These are phyloP conservation scores for Murraya koenigii DNA, from an alignment of 345 rosid genomes.

Conservation along the genomic window DNA sequence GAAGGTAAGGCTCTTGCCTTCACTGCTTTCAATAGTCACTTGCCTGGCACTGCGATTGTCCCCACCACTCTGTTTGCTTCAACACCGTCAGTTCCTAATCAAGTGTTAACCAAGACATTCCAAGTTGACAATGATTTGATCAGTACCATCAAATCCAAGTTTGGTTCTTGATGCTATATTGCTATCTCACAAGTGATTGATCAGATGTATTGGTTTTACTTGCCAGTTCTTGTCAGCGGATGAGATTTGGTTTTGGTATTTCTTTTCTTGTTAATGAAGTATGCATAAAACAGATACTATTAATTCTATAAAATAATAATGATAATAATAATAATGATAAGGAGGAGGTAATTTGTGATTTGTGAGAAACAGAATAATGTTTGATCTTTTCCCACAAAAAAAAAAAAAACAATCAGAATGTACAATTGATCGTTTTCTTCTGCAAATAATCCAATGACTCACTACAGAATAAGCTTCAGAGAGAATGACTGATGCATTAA, in stretches of 20 bases:
- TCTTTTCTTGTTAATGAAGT: neutral
- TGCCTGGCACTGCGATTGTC: slow-evolving; percentile 49
- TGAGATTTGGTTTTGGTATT: neutral
- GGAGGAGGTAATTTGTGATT: neutral
- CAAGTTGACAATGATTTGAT: slow-evolving; percentile 41
- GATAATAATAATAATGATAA: too few species aligned
- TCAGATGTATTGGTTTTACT: neutral
- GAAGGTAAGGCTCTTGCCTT: slow-evolving; percentile 49
- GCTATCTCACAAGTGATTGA: neutral
- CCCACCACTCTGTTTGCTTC: slow-evolving; percentile 47
- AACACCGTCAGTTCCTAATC: slow-evolving; percentile 52
- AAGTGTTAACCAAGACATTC: slow-evolving; percentile 56
- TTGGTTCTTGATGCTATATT: slow-evolving; percentile 14
- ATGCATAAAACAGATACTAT: neutral
- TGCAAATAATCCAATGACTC: too few species aligned
- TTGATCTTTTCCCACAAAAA: too few species aligned
- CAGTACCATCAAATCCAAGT: slow-evolving; percentile 50
- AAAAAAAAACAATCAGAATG: too few species aligned
- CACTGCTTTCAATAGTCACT: slow-evolving; percentile 76
- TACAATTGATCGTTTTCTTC: too few species aligned
- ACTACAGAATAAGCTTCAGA: too few species aligned
- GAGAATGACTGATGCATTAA: too few species aligned
- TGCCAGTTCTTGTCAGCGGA: neutral
- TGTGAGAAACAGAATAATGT: neutral
- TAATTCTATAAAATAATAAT: neutral